Conservation (phyloP, 225 moss, liverwort and hornwort species). For the Ulota crispa region DNA sequence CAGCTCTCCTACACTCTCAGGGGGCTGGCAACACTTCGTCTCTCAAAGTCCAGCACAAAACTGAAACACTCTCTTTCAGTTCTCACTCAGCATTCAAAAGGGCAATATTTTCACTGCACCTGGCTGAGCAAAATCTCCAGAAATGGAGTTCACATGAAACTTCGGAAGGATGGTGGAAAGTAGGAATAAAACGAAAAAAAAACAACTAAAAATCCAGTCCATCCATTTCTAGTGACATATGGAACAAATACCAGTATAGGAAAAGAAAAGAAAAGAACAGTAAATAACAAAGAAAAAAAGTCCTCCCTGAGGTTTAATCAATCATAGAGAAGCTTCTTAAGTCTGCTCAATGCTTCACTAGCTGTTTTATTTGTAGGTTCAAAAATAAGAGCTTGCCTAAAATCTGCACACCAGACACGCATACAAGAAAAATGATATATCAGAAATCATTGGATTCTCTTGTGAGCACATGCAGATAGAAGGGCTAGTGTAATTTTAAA, state of each 20-base stretch:
- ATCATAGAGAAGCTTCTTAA: conserved; percentile 81
- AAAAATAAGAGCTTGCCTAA: conserved; percentile 96
- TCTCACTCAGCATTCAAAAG: not conserved
- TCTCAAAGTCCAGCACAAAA: conserved; percentile 27
- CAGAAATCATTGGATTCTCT: conserved; percentile 26
- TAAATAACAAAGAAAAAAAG: not conserved
- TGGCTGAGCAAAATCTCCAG: conserved; percentile 15
- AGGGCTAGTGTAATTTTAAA: too few species aligned
- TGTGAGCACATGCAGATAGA: not conserved
- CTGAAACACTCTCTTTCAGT: not conserved
- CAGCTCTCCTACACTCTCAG: conserved; percentile 12
- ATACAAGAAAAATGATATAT: conserved; percentile 40
- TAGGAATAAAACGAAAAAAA: not conserved
- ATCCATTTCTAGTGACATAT: conserved; percentile 12
- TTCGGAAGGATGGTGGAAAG: not conserved
- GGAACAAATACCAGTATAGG: not conserved
- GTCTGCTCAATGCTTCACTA: conserved; percentile 90
- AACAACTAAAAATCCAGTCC: conserved; percentile 5
- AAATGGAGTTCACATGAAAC: conserved; percentile 14
- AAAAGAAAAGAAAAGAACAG: too few species aligned
- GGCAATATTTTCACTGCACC: not conserved
- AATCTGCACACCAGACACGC: conserved; percentile 88
- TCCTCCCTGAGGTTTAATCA: conserved; percentile 48
- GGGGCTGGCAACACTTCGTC: not conserved
- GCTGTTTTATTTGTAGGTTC: conserved; percentile 99